These are phyloP conservation scores for Colletotrichum chlorophyti DNA, from an alignment of 2,329 filamentous ascomycete species.

Conservation along the genomic window DNA sequence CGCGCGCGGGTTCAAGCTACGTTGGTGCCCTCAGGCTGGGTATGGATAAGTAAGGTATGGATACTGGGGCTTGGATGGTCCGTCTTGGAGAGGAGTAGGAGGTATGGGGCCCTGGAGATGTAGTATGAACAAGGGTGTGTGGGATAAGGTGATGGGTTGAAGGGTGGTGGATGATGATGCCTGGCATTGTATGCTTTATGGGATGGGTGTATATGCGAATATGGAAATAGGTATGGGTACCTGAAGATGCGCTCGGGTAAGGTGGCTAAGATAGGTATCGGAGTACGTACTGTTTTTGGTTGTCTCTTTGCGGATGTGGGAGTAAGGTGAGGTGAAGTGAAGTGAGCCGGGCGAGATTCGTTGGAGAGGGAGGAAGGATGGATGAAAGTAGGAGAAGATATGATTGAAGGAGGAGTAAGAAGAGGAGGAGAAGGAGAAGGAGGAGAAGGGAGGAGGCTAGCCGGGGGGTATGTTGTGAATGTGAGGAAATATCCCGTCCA, in stretches of 20 bases:
- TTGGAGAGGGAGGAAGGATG: not conserved
- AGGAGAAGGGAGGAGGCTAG: not conserved
- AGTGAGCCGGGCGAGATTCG: not conserved
- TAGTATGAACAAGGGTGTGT: constrained; percentile 3
- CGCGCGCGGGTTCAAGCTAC: constrained; percentile 14
- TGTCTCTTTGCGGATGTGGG: not conserved
- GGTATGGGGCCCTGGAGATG: constrained; percentile 7
- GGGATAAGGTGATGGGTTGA: constrained; percentile 22
- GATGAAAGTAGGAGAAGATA: not conserved
- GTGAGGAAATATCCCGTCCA: not conserved
- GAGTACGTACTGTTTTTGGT: constrained; percentile 16
- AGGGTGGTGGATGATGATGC: constrained; percentile 6
- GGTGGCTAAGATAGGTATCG: constrained; percentile 11
- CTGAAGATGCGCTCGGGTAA: constrained; percentile 2
- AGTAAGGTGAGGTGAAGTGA: not conserved
- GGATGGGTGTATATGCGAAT: constrained; percentile 1
- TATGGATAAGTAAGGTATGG: constrained; percentile 9
- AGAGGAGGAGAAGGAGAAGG: not conserved
- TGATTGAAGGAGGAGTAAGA: not conserved
- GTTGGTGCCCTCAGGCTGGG: constrained; percentile 22
- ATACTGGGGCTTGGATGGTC: constrained; percentile 19
- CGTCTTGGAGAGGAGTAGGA: constrained; percentile 16
- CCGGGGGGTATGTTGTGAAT: not conserved
- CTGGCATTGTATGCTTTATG: too few relatives aligned
- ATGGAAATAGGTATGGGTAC: constrained; percentile 17